Evolutionary conservation across 73 alveolate genomes (phyloP), one percentile per base, ranked within the genome.

Genomic region (Uronychia binucleata): DNA sequence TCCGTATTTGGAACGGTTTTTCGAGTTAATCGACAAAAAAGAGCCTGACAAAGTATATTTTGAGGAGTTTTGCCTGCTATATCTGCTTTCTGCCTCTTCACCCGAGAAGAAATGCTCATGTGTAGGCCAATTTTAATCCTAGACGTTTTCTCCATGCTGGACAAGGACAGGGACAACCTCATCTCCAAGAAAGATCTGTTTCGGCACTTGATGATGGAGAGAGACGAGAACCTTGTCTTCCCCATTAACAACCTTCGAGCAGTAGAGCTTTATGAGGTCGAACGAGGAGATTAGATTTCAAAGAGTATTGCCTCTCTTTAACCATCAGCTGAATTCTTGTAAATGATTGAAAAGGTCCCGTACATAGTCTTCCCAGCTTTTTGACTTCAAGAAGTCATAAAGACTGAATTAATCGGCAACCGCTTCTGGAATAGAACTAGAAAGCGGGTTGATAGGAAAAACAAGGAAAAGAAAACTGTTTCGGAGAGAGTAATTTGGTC

Each of bases 121-220:
- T n/a, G n/a, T n/a, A 75, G 90, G 33, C 77, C 33, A 31, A 26
- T 31, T 1, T 8, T 27, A 5, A 34, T 30, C 75, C 74, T n/a
- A n/a, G 86, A 85, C 74, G 95, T 90, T 11, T 90, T 90, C 82
- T 85, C 74, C 30, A 90, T 90, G 95, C 84, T 90, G n/a, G 95
- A 90, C 75, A 59, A 88, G 31, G 95, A 90, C 78, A 33, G 95
- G 75, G 95, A 90, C 46, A 91, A 82, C 30, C 84, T 75, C 29
- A 85, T 90, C n/a, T 90, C 95, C 1, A 90, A 90, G 58, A 84
- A 80, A 74, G 95, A 90, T 79, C 28, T 90, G 46, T 90, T 85
- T 32, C 46, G 92, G 46, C 90, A 84, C 26, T 75, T 85, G 31
- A 79, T 89, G 79, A 59, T 75, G 25, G 92, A 79, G 58, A 78